These are phyloP conservation scores for Adiantum capillusveneris DNA, from an alignment of 75 land plant genomes.

Conservation along the genomic window DNA sequence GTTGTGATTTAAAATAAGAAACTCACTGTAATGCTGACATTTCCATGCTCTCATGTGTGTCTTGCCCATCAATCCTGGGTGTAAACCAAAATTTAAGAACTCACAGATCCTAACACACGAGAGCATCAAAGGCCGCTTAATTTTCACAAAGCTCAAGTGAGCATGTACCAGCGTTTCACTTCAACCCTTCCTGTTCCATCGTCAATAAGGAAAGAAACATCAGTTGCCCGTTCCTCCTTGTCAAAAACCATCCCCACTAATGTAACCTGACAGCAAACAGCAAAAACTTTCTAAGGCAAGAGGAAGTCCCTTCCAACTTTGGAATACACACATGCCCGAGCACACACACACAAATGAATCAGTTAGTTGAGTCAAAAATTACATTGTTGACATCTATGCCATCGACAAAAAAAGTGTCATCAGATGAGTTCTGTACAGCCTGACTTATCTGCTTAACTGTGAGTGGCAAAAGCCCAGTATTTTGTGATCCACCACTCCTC, in stretches of 20 bases:
- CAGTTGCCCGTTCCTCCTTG: conserved; percentile 67
- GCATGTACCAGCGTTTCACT: conserved; percentile 57
- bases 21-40: conserved; percentile 18
- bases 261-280: conserved; percentile 51
- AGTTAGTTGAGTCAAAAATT: not conserved
- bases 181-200: conserved; percentile 87
- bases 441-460: conserved; percentile 86
- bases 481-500: conserved; percentile 38
- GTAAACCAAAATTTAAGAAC: too few species aligned
- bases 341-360: not conserved
- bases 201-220: conserved; percentile 66
- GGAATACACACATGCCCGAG: not conserved
- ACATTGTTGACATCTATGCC: conserved; percentile 70
- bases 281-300: too few species aligned
- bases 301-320: too few species aligned
- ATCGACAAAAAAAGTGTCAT: conserved; percentile 63
- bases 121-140: too few species aligned
- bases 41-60: conserved; percentile 15
- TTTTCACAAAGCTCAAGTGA: too few species aligned
- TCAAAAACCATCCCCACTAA: conserved; percentile 65
- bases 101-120: too few species aligned
- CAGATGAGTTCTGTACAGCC: conserved; percentile 52
- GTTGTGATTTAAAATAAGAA: too few species aligned
- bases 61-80: conserved; percentile 35
- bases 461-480: conserved; percentile 51